phyloP scores from a whole-genome alignment of 2,329 filamentous ascomycete genomes.

The Aspergillus uvarum region DNA sequence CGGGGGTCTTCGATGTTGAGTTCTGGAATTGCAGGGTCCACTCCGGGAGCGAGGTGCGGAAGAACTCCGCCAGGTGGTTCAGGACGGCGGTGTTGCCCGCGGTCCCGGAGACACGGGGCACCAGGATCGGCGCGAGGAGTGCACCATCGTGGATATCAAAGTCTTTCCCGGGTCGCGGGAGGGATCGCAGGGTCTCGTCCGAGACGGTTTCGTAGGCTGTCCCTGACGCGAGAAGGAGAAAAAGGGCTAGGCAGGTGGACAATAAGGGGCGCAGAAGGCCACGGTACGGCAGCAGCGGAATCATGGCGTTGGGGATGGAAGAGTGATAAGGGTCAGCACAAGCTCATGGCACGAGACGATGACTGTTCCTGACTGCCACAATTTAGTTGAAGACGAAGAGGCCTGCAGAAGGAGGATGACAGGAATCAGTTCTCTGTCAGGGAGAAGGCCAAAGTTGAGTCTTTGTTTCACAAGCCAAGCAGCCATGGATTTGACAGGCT shows the following conservation, averaged over 20 bases:
- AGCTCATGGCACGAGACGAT: slow-evolving; percentile 1
- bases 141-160: slow-evolving; percentile 76
- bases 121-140: slow-evolving; percentile 81
- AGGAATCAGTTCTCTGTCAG: no score
- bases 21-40: slow-evolving; percentile 88
- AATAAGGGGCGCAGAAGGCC: slow-evolving; percentile 31
- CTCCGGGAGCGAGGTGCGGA: slow-evolving; percentile 67
- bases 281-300: slow-evolving; percentile 22
- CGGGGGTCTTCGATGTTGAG: slow-evolving; percentile 79
- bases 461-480: neutral
- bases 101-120: slow-evolving; percentile 85
- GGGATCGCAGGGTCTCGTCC: slow-evolving; percentile 67
- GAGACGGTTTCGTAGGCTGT: slow-evolving; percentile 63
- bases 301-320: slow-evolving; percentile 23
- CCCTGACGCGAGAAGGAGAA: slow-evolving; percentile 25
- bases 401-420: no score
- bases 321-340: neutral
- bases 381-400: neutral
- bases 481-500: neutral
- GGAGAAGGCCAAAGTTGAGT: neutral
- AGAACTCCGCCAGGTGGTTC: slow-evolving; percentile 81
- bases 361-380: neutral
- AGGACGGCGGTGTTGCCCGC: slow-evolving; percentile 70
- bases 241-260: slow-evolving; percentile 25
- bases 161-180: slow-evolving; percentile 71